These are phyloP conservation scores for Naganishia cerealis DNA, from an alignment of 1,284 basidiomycete species.

Conservation along the genomic window DNA sequence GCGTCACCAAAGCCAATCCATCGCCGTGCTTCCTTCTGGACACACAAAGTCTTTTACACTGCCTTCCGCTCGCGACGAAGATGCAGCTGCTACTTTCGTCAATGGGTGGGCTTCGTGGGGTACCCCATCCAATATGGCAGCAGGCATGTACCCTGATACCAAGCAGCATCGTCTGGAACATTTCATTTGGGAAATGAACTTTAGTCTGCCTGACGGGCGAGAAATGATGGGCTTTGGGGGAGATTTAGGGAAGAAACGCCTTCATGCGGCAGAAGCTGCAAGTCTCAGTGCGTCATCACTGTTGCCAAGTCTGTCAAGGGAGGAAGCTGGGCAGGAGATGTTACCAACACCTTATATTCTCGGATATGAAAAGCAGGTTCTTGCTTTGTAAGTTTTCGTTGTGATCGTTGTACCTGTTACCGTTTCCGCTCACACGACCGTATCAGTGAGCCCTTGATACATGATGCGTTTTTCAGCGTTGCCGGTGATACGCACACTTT, in stretches of 20 bases:
- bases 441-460: constrained; percentile 46
- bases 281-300: background rate
- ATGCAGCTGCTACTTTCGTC: background rate
- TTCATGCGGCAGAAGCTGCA: background rate
- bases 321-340: background rate
- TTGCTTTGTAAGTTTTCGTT: constrained; percentile 45
- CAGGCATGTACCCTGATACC: background rate
- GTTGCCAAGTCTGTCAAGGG: background rate
- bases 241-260: constrained; percentile 29
- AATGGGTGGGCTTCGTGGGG: constrained; percentile 5
- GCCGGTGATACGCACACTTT: constrained; percentile 46
- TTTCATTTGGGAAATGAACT: constrained; percentile 25
- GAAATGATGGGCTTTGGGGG: constrained; percentile 32
- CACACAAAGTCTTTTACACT: background rate
- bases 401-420: background rate
- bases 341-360: constrained; percentile 41
- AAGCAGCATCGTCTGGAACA: background rate
- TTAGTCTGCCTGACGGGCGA: constrained; percentile 23
- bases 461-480: constrained; percentile 49
- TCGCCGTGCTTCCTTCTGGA: background rate
- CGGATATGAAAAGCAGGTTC: constrained; percentile 49
- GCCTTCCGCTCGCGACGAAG: background rate
- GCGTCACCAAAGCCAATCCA: background rate
- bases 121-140: background rate
- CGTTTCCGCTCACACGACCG: background rate